Evolutionary conservation across 768 basidiomycete genomes (phyloP).

Genomic region (Hygrocybe punicea): DNA sequence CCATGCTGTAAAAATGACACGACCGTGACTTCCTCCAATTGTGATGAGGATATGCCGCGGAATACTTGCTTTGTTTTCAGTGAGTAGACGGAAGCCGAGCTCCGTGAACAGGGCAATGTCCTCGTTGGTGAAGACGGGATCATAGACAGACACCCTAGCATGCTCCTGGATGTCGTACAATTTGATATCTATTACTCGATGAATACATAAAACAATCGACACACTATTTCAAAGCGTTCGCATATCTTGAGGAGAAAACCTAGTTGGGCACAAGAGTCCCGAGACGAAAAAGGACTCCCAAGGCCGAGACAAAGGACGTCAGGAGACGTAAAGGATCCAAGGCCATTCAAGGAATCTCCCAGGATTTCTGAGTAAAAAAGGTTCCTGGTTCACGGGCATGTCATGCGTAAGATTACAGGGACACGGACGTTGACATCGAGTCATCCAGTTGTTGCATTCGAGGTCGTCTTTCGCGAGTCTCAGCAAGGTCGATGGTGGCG

Average conservation of each 20-base stretch:
- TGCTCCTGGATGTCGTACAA: constrained; percentile 40
- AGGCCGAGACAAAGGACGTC: constrained; percentile 66
- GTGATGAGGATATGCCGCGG: not conserved
- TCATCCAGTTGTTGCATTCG: constrained; percentile 49
- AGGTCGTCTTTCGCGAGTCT: constrained; percentile 47
- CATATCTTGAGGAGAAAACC: constrained; percentile 59
- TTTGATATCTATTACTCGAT: constrained; percentile 10
- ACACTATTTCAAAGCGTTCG: constrained; percentile 54
- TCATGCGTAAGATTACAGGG: constrained; percentile 3
- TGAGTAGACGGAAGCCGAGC: constrained; percentile 36
- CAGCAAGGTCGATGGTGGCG: constrained; percentile 39
- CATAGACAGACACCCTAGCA: constrained; percentile 53
- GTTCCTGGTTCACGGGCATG: not conserved
- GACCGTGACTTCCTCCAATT: constrained; percentile 1
- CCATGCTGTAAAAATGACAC: constrained; percentile 28
- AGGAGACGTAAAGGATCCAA: constrained; percentile 25
- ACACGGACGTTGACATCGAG: constrained; percentile 54
- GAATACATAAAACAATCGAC: constrained; percentile 32
- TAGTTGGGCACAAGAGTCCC: constrained; percentile 63
- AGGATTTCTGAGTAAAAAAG: constrained; percentile 35
- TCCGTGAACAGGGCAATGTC: constrained; percentile 53
- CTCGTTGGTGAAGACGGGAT: constrained; percentile 69
- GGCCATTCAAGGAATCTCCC: constrained; percentile 29
- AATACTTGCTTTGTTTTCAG: constrained; percentile 50
- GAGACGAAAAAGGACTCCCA: constrained; percentile 64